phyloP scores from a whole-genome alignment of 345 rosid genomes.

The Arabis hirsuta region DNA sequence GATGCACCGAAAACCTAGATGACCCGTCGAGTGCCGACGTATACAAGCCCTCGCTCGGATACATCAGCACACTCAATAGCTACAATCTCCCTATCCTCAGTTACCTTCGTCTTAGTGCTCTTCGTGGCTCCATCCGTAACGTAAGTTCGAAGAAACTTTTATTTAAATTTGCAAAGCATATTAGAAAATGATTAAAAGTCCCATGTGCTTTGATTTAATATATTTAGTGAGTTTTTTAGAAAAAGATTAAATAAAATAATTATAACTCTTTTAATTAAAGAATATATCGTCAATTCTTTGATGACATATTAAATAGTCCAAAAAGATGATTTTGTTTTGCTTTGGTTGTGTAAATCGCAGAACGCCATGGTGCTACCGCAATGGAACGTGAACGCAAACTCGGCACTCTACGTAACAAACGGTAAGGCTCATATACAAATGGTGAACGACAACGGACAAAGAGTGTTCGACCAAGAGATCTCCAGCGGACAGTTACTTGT shows the following conservation, averaged over 20 bases:
- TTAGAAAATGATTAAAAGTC: too few species aligned
- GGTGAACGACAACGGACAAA: slow-evolving; percentile 60
- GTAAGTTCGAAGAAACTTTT: slow-evolving; percentile 18
- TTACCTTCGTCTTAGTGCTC: slow-evolving; percentile 56
- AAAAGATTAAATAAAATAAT: too few species aligned
- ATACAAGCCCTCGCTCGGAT: slow-evolving; percentile 55
- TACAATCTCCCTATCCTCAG: slow-evolving; percentile 58
- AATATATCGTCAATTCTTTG: too few species aligned
- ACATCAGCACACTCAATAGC: slow-evolving; percentile 56
- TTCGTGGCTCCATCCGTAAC: slow-evolving; percentile 48
- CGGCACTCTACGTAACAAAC: slow-evolving; percentile 55
- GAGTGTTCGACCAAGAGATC: slow-evolving; percentile 59
- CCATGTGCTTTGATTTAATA: too few species aligned
- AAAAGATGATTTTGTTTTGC: not conserved
- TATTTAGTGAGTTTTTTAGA: too few species aligned
- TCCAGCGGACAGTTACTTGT: slow-evolving; percentile 57
- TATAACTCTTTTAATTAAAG: too few species aligned
- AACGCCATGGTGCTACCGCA: slow-evolving; percentile 55
- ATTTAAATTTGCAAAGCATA: not conserved
- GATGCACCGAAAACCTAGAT: slow-evolving; percentile 57
- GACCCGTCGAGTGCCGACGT: slow-evolving; percentile 56
- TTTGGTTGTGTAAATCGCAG: slow-evolving; percentile 5
- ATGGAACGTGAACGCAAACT: slow-evolving; percentile 68
- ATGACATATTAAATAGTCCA: not conserved
- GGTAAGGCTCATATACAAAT: slow-evolving; percentile 63